Evolutionary conservation across 2,329 filamentous ascomycete genomes (phyloP).

Genomic region (Hymenotorrendiella dingleyae): DNA sequence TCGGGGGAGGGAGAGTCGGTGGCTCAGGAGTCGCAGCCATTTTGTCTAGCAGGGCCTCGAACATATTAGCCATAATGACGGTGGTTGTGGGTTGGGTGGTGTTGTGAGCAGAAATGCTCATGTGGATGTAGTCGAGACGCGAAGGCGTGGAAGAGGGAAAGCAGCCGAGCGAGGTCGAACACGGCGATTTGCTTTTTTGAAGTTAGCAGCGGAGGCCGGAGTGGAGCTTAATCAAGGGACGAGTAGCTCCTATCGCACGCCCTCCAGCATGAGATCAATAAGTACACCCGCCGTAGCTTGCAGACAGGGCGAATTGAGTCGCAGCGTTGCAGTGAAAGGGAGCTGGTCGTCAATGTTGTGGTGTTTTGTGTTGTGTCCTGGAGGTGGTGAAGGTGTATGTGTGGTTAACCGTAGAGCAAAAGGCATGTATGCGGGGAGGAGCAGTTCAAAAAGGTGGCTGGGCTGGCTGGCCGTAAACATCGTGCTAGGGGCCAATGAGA

Average conservation of each 20-base stretch:
- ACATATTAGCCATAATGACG: too few species aligned
- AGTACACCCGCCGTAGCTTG: neutral
- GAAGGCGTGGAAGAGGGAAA: conserved; percentile 8
- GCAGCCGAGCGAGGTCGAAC: conserved; percentile 1
- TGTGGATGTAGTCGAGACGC: conserved; percentile 10
- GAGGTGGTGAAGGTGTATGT: neutral
- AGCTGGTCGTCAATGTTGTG: neutral
- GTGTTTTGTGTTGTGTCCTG: conserved; percentile 2
- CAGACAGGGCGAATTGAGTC: neutral
- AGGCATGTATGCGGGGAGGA: neutral
- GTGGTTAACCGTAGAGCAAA: neutral
- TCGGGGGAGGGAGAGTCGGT: conserved; percentile 11
- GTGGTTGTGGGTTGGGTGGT: too few species aligned
- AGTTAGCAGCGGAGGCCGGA: conserved; percentile 2
- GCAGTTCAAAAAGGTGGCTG: neutral
- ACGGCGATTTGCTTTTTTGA: conserved; percentile 1
- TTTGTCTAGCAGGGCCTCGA: conserved; percentile 18
- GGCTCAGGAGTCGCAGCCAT: conserved; percentile 16
- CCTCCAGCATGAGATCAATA: neutral
- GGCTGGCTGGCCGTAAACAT: neutral
- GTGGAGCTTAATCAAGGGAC: neutral
- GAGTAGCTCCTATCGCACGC: neutral
- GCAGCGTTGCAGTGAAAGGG: neutral
- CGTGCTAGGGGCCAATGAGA: conserved; percentile 3
- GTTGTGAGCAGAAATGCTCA: conserved; percentile 6